Evolutionary conservation across 805 yeast genomes (phyloP).

Genomic region (Metschnikowia matae): DNA sequence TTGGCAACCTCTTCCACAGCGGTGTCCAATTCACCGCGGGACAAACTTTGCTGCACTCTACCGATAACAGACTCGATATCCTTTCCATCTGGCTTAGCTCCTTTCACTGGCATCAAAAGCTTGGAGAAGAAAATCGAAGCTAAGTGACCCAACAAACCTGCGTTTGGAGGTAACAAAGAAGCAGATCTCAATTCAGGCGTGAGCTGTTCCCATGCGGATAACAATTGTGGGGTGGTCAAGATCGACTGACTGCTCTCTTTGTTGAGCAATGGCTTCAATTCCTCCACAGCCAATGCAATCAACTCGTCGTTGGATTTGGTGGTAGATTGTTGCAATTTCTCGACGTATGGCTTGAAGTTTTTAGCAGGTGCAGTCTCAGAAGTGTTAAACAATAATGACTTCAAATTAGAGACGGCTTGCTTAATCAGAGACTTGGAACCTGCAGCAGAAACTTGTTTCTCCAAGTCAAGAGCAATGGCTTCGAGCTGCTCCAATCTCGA

Average conservation of each 20-base stretch:
- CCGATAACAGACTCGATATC: slow-evolving; percentile 89
- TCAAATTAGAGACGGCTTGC: slow-evolving; percentile 32
- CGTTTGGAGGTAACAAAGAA: slow-evolving; percentile 87
- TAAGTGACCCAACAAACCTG: slow-evolving; percentile 90
- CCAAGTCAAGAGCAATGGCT: slow-evolving; percentile 45
- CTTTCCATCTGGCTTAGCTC: slow-evolving; percentile 66
- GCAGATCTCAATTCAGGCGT: slow-evolving; percentile 86
- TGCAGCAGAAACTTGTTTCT: slow-evolving; percentile 31
- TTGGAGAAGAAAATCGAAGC: slow-evolving; percentile 75
- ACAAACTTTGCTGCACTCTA: slow-evolving; percentile 71
- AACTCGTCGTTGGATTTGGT: slow-evolving; percentile 30
- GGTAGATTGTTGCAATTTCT: slow-evolving; percentile 24
- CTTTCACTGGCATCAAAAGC: slow-evolving; percentile 72
- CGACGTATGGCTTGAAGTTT: slow-evolving; percentile 36
- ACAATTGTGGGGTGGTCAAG: slow-evolving; percentile 71
- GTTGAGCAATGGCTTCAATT: slow-evolving; percentile 34
- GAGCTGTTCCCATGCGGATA: slow-evolving; percentile 73
- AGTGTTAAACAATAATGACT: slow-evolving; percentile 25
- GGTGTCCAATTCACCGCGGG: slow-evolving; percentile 70
- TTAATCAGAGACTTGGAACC: slow-evolving; percentile 32
- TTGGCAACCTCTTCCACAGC: slow-evolving; percentile 92
- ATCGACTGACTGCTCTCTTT: slow-evolving; percentile 48
- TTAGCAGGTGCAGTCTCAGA: slow-evolving; percentile 23
- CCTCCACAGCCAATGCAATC: slow-evolving; percentile 27
- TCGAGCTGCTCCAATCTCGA: slow-evolving; percentile 53